phyloP scores from a whole-genome alignment of 2,329 filamentous ascomycete genomes.

The Fusarium caatingaense region DNA sequence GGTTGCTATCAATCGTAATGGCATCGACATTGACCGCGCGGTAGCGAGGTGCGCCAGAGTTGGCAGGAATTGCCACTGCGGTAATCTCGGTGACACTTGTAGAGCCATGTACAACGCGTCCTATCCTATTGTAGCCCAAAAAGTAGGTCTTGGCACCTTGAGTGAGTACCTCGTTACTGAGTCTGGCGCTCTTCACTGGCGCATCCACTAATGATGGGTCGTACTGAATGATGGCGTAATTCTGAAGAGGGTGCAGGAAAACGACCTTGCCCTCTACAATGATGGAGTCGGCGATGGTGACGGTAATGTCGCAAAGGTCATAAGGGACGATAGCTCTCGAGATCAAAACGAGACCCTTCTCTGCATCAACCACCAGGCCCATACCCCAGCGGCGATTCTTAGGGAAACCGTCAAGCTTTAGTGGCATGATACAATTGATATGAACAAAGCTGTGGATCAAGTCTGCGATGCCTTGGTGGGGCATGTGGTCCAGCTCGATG shows the following conservation, averaged over 20 bases:
- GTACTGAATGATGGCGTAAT: conserved; percentile 96
- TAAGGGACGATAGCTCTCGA: conserved; percentile 95
- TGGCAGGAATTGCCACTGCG: conserved; percentile 94
- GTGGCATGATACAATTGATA: conserved; percentile 89
- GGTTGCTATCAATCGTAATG: conserved; percentile 93
- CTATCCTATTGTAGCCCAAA: conserved; percentile 97
- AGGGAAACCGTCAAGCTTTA: conserved; percentile 98
- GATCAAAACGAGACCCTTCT: conserved; percentile 93
- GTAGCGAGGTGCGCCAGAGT: conserved; percentile 90
- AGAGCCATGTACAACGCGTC: conserved; percentile 91
- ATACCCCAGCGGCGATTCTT: conserved; percentile 95
- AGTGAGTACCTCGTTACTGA: conserved; percentile 84
- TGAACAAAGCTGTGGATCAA: conserved; percentile 95
- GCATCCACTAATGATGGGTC: conserved; percentile 93
- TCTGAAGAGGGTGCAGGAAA: conserved; percentile 96
- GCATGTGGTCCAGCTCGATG: conserved; percentile 89
- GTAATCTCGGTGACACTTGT: conserved; percentile 98
- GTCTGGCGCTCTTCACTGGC: conserved; percentile 87
- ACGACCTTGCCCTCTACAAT: conserved; percentile 94
- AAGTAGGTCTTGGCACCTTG: conserved; percentile 96
- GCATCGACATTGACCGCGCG: conserved; percentile 96
- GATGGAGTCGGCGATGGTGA: conserved; percentile 97
- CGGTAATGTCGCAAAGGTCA: conserved; percentile 93
- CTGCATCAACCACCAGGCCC: conserved; percentile 96
- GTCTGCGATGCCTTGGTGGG: conserved; percentile 89